A percentile compares a stretch with the other conserved stretches of the same genome.
phyloP scores from a whole-genome alignment of 306 rosid species.

The Gastrolobium villosum region DNA sequence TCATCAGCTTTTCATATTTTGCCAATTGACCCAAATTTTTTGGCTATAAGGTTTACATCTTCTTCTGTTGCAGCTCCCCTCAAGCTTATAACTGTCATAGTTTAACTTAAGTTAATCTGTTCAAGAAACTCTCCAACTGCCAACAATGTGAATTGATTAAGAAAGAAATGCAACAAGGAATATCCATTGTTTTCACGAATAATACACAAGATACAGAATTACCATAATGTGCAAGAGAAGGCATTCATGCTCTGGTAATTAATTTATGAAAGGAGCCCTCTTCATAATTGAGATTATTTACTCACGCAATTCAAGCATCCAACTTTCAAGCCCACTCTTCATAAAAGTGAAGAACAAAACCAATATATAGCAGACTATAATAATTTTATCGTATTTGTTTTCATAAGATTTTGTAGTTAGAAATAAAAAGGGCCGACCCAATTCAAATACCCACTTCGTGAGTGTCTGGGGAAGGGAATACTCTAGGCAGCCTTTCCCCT shows the following conservation, averaged over 20 bases:
- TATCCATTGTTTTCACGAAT: slow-evolving; percentile 24
- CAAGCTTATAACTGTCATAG: slow-evolving; percentile 79
- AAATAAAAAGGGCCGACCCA: slow-evolving; percentile 26
- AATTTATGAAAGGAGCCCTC: slow-evolving; percentile 30
- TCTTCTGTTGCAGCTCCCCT: slow-evolving; percentile 86
- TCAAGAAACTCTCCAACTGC: slow-evolving; percentile 28
- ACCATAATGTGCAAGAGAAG: slow-evolving; percentile 31
- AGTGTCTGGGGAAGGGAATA: too few relatives aligned
- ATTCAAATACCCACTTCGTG: too few relatives aligned
- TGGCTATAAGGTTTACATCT: slow-evolving; percentile 74
- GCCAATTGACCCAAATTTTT: slow-evolving; percentile 90
- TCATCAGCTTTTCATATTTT: slow-evolving; percentile 92
- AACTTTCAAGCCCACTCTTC: slow-evolving; percentile 9
- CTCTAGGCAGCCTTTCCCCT: too few relatives aligned
- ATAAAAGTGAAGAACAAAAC: slow-evolving; percentile 39
- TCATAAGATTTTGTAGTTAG: neutral
- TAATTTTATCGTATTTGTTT: neutral
- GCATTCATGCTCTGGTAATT: slow-evolving; percentile 30
- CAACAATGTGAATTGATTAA: slow-evolving; percentile 33
- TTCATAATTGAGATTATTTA: slow-evolving; percentile 37
- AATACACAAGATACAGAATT: slow-evolving; percentile 28
- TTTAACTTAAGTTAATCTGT: slow-evolving; percentile 41
- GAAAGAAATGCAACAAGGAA: slow-evolving; percentile 37
- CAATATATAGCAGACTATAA: neutral
- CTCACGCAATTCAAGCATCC: slow-evolving; percentile 23